Percentiles rank a stretch among this genome's conserved stretches.
These are phyloP conservation scores for Apiotrichum montevideense DNA, from an alignment of 1,284 basidiomycete genomes.

Conservation along the genomic window DNA sequence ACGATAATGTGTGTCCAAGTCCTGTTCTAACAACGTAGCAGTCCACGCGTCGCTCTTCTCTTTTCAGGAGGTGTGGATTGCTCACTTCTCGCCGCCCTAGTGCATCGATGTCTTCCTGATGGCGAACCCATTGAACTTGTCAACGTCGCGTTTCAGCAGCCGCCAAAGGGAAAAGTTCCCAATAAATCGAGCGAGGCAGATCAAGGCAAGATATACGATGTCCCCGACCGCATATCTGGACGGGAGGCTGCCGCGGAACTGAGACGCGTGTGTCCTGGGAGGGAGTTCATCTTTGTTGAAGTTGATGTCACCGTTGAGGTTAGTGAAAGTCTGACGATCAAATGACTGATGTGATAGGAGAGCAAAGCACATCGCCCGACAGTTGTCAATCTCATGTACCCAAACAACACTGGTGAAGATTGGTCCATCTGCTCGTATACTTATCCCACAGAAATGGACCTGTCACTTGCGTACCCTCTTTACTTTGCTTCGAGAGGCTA, in stretches of 20 bases:
- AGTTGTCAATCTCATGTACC: conserved; percentile 73
- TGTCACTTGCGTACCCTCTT: conserved; percentile 83
- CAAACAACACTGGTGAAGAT: conserved; percentile 54
- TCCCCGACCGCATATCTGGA: conserved; percentile 84
- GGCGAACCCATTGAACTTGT: conserved; percentile 84
- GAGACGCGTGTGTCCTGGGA: conserved; percentile 59
- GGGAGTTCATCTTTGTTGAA: conserved; percentile 87
- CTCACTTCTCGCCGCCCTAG: conserved; percentile 71
- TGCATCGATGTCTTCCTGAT: conserved; percentile 64
- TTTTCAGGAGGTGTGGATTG: conserved; percentile 98
- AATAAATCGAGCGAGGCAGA: no score
- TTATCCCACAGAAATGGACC: conserved; percentile 67
- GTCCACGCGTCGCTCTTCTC: conserved; percentile 67
- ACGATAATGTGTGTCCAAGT: no score
- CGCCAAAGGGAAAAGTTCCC: conserved; percentile 47
- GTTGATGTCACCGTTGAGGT: conserved; percentile 72
- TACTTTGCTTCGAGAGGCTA: conserved; percentile 83
- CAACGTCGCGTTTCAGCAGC: conserved; percentile 95
- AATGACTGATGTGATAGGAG: conserved; percentile 45
- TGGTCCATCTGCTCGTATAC: no score
- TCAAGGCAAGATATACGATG: conserved; percentile 47
- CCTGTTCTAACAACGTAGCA: no score
- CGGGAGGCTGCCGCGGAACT: conserved; percentile 71
- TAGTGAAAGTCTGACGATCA: neutral
- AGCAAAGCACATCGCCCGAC: conserved; percentile 54